phyloP scores from a whole-genome alignment of 371 early-diverging fungal species.

The Saksenaea oblongispora region DNA sequence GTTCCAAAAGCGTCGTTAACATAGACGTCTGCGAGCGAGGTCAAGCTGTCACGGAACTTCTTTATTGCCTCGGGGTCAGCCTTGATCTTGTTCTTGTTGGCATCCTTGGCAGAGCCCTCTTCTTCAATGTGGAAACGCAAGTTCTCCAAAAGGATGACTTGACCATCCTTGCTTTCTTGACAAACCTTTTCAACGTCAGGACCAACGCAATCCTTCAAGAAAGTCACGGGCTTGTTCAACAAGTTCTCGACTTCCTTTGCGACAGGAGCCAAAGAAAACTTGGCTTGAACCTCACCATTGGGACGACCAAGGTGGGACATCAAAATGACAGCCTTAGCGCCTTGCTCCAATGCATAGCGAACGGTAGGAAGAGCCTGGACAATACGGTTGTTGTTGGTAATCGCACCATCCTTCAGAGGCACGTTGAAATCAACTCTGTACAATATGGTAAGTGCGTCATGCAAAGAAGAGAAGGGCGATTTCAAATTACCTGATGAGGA shows the following conservation, averaged over 20 bases:
- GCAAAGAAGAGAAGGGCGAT: not conserved
- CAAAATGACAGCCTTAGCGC: conserved; percentile 89
- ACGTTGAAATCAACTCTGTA: conserved; percentile 99
- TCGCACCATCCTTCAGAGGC: conserved; percentile 88
- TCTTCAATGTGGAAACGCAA: conserved; percentile 98
- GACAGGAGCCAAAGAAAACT: conserved; percentile 94
- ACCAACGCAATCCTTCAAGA: conserved; percentile 95
- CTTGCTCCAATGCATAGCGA: conserved; percentile 85
- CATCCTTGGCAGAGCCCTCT: conserved; percentile 94
- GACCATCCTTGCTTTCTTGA: conserved; percentile 73
- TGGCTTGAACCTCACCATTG: conserved; percentile 84
- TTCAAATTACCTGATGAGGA: conserved; percentile 83
- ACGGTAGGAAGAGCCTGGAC: conserved; percentile 96
- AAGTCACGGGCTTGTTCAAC: conserved; percentile 84
- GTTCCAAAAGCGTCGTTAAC: conserved; percentile 99
- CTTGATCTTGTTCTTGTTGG: conserved; percentile 89
- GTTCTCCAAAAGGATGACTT: conserved; percentile 97
- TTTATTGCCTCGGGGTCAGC: conserved; percentile 81
- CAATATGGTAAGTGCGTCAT: not conserved
- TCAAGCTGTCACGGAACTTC: conserved; percentile 88
- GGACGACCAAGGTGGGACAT: conserved; percentile 99
- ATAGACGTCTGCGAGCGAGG: conserved; percentile 95
- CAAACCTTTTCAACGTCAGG: conserved; percentile 84
- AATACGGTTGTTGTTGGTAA: conserved; percentile 97
- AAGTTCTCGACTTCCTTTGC: conserved; percentile 85